phyloP scores from a whole-genome alignment of 257 asterid species.

The Avicennia marina region DNA sequence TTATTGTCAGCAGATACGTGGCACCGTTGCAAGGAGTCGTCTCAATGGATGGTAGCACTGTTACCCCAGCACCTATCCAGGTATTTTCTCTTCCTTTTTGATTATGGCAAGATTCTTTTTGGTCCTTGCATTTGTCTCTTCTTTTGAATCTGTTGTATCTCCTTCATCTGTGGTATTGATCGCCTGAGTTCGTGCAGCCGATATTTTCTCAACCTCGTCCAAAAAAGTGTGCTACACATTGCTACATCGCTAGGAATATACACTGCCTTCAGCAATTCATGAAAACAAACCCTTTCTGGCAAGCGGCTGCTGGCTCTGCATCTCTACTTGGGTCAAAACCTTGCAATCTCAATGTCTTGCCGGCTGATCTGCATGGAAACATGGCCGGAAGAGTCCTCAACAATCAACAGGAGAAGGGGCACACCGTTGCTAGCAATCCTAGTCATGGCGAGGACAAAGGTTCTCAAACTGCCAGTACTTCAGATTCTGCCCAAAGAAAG shows the following conservation, averaged over 20 bases:
- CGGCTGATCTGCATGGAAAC: conserved; percentile 53
- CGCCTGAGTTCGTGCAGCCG: conserved; percentile 38
- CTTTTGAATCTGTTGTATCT: neutral
- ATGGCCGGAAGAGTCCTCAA: conserved; percentile 35
- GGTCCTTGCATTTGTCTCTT: neutral
- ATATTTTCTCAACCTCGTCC: conserved; percentile 80
- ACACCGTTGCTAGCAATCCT: conserved; percentile 32
- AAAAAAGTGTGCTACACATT: conserved; percentile 80
- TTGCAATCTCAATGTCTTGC: conserved; percentile 46
- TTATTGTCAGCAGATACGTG: conserved; percentile 61
- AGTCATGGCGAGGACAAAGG: conserved; percentile 53
- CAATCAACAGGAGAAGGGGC: conserved; percentile 49
- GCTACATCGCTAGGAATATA: conserved; percentile 85
- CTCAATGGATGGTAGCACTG: conserved; percentile 63
- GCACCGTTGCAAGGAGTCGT: conserved; percentile 83
- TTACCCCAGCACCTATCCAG: conserved; percentile 66
- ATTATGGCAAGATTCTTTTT: no score
- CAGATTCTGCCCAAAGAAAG: conserved; percentile 65
- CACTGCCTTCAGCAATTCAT: conserved; percentile 61
- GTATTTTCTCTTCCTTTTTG: no score
- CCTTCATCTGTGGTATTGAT: neutral
- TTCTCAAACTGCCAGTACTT: conserved; percentile 38
- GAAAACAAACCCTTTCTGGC: conserved; percentile 80
- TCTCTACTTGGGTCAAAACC: conserved; percentile 64
- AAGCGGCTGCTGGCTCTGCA: conserved; percentile 49